Evolutionary conservation across 2,329 filamentous ascomycete genomes (phyloP).

Genomic region (Plectosphaerella sp.): DNA sequence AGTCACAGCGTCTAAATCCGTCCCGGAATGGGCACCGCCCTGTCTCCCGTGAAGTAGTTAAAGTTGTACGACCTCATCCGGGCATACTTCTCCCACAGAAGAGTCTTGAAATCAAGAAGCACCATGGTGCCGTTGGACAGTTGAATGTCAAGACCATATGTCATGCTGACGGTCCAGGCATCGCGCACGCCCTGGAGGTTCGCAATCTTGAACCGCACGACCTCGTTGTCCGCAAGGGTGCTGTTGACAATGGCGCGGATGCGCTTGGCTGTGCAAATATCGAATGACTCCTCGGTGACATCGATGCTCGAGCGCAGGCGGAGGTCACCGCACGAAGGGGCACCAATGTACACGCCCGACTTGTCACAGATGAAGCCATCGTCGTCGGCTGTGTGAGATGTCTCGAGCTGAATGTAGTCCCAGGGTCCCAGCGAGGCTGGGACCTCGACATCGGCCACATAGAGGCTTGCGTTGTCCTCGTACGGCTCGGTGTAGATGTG

Average conservation of each 20-base stretch:
- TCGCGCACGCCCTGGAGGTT: conserved; percentile 4
- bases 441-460: conserved; percentile 4
- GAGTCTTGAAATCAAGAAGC: conserved; percentile 3
- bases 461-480: conserved; percentile 3
- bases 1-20: too few relatives aligned
- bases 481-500: not conserved
- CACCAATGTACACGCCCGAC: conserved; percentile 6
- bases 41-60: conserved; percentile 5
- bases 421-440: conserved; percentile 5
- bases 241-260: conserved; percentile 5
- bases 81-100: conserved; percentile 7
- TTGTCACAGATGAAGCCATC: conserved; percentile 10
- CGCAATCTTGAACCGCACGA: conserved; percentile 6
- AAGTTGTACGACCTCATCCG: conserved; percentile 1
- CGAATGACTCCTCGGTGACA: conserved; percentile 1
- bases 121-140: conserved; percentile 7
- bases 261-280: conserved; percentile 7
- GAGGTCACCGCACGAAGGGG: conserved; percentile 3
- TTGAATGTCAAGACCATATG: conserved; percentile 5
- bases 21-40: not conserved
- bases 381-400: not conserved
- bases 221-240: conserved; percentile 1
- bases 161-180: conserved; percentile 1
- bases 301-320: conserved; percentile 3
- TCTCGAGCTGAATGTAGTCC: conserved; percentile 6